A percentile compares a stretch with the other conserved stretches of the same genome.
These are phyloP conservation scores for Bretschneidera sinensis DNA, from an alignment of 345 rosid species.

Conservation along the genomic window DNA sequence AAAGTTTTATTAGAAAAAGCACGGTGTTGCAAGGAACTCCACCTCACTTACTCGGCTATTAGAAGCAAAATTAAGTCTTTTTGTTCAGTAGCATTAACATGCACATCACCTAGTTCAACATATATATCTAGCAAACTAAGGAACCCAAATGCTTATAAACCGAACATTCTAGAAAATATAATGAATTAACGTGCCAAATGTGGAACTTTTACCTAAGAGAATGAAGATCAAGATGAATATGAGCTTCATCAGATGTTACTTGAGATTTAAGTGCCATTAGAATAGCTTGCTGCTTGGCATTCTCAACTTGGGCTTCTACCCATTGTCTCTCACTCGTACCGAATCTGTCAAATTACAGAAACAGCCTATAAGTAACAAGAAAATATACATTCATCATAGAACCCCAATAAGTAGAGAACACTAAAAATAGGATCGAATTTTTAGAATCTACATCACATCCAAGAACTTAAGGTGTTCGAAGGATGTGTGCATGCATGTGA, in stretches of 20 bases:
- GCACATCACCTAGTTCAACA: background rate
- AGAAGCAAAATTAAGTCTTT: background rate
- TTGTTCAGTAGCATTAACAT: background rate
- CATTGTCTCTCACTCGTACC: slow-evolving; percentile 97
- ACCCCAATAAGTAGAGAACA: too few relatives aligned
- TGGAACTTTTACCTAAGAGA: slow-evolving; percentile 58
- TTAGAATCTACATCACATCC: too few relatives aligned
- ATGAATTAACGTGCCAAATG: background rate
- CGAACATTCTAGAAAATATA: background rate
- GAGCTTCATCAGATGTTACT: slow-evolving; percentile 89
- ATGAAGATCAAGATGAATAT: slow-evolving; percentile 95
- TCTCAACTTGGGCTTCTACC: slow-evolving; percentile 98
- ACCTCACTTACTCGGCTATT: background rate
- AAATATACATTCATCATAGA: background rate
- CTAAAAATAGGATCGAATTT: too few relatives aligned
- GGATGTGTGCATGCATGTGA: background rate
- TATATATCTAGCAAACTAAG: slow-evolving; percentile 5
- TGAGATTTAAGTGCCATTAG: slow-evolving; percentile 83
- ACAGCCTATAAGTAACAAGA: background rate
- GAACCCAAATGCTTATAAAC: background rate
- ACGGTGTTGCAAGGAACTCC: too few relatives aligned
- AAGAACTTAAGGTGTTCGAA: too few relatives aligned
- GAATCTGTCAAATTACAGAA: slow-evolving; percentile 46
- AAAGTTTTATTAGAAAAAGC: too few relatives aligned
- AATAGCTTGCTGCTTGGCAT: slow-evolving; percentile 94